phyloP scores from a whole-genome alignment of 1,284 basidiomycete species.

The Pascua guehoae region DNA sequence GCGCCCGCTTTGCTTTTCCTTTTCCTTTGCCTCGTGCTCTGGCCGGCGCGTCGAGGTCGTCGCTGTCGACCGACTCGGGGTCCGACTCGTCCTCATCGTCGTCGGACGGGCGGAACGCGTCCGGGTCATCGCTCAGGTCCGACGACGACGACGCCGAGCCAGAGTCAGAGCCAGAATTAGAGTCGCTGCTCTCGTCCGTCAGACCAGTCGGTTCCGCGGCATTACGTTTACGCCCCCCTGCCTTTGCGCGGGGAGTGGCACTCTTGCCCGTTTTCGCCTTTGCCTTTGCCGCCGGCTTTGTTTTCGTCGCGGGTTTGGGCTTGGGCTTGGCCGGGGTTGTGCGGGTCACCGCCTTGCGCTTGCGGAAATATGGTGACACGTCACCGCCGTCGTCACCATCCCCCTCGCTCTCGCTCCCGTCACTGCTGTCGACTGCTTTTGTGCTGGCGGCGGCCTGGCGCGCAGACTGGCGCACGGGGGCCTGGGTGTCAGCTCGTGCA shows the following conservation, averaged over 20 bases:
- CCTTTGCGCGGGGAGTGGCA: background rate
- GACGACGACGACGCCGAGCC: conserved; percentile 18
- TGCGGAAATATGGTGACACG: too few species aligned
- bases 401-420: too few species aligned
- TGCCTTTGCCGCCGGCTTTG: background rate
- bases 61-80: conserved; percentile 26
- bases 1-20: conserved; percentile 2
- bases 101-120: conserved; percentile 12
- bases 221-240: background rate
- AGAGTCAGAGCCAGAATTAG: background rate
- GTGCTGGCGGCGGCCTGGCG: too few species aligned
- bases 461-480: too few species aligned
- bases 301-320: background rate
- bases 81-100: conserved; percentile 17
- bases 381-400: too few species aligned
- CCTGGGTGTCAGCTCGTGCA: too few species aligned
- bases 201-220: conserved; percentile 31
- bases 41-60: conserved; percentile 26
- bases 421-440: too few species aligned
- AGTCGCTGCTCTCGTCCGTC: conserved; percentile 25
- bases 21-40: conserved; percentile 4
- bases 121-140: conserved; percentile 29
- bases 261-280: too few species aligned
- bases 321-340: background rate
- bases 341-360: background rate